Percentiles rank a stretch among this genome's conserved stretches.
These are phyloP conservation scores for Parasitella parasitica DNA, from an alignment of 371 early-diverging fungal species.

Conservation along the genomic window DNA sequence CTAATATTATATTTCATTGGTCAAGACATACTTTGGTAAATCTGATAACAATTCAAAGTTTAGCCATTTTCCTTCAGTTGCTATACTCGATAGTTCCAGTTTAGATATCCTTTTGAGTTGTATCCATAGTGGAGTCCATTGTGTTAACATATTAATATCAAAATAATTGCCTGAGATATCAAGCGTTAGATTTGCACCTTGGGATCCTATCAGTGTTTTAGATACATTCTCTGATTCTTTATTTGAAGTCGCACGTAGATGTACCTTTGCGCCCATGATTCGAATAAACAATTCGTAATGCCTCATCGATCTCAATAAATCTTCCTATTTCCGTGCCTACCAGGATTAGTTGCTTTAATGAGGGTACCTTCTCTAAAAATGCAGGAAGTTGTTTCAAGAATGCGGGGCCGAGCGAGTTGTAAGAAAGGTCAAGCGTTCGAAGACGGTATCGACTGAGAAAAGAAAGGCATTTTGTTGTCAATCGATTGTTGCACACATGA, in stretches of 20 bases:
- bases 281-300: not conserved
- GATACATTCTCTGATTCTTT: not conserved
- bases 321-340: slow-evolving; percentile 22
- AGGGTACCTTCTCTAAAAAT: slow-evolving; percentile 5
- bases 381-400: slow-evolving; percentile 5
- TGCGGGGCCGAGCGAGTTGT: slow-evolving; percentile 28
- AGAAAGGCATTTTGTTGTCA: slow-evolving; percentile 14
- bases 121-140: slow-evolving; percentile 12
- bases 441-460: not conserved
- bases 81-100: slow-evolving; percentile 13
- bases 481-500: slow-evolving; percentile 25
- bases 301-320: not conserved
- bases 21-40: slow-evolving; percentile 8
- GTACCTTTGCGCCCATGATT: not conserved
- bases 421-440: not conserved
- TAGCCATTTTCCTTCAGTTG: slow-evolving; percentile 18
- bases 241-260: too few species aligned
- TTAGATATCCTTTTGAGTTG: not conserved
- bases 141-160: slow-evolving; percentile 12
- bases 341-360: slow-evolving; percentile 10
- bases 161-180: slow-evolving; percentile 25
- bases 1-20: not conserved
- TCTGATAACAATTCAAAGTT: slow-evolving; percentile 16
- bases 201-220: not conserved
- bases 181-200: not conserved